phyloP scores from a whole-genome alignment of 1,284 basidiomycete genomes.

The Ustilago sp. region DNA sequence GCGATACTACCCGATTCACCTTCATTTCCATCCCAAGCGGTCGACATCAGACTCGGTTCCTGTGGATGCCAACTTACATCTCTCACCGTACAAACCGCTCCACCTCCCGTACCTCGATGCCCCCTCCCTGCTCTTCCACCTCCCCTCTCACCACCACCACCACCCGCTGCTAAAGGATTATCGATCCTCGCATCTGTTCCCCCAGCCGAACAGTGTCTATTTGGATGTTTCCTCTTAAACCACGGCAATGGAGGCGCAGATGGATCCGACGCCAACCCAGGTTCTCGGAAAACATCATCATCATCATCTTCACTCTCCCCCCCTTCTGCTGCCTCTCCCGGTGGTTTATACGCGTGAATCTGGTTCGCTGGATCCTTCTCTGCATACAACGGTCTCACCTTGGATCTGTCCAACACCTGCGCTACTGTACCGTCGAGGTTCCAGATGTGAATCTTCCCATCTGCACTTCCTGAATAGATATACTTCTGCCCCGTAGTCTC shows the following conservation, averaged over 20 bases:
- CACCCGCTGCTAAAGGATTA: constrained; percentile 13
- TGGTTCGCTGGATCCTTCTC: constrained; percentile 64
- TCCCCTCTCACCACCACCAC: neutral
- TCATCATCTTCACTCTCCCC: constrained; percentile 24
- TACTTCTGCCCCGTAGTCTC: constrained; percentile 93
- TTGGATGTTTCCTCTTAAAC: constrained; percentile 37
- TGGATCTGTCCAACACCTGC: constrained; percentile 84
- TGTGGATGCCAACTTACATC: constrained; percentile 92
- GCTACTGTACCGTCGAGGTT: constrained; percentile 87
- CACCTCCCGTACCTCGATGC: constrained; percentile 40
- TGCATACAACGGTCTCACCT: constrained; percentile 77
- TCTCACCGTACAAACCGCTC: constrained; percentile 74
- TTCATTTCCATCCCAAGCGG: constrained; percentile 80
- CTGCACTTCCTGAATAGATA: constrained; percentile 89
- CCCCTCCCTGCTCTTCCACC: constrained; percentile 26
- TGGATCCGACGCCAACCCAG: constrained; percentile 50
- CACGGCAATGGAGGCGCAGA: constrained; percentile 46
- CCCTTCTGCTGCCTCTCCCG: constrained; percentile 8
- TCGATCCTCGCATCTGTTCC: constrained; percentile 1
- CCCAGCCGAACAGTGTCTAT: constrained; percentile 3
- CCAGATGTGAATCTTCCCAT: constrained; percentile 83
- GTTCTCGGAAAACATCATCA: constrained; percentile 24
- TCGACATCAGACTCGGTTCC: constrained; percentile 90
- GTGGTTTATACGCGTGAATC: constrained; percentile 64
- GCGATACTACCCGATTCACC: constrained; percentile 59